A percentile compares a stretch with the other conserved stretches of the same genome.
phyloP scores from a whole-genome alignment of 2,329 filamentous ascomycete genomes.

The Ophiostoma angusticollis region DNA sequence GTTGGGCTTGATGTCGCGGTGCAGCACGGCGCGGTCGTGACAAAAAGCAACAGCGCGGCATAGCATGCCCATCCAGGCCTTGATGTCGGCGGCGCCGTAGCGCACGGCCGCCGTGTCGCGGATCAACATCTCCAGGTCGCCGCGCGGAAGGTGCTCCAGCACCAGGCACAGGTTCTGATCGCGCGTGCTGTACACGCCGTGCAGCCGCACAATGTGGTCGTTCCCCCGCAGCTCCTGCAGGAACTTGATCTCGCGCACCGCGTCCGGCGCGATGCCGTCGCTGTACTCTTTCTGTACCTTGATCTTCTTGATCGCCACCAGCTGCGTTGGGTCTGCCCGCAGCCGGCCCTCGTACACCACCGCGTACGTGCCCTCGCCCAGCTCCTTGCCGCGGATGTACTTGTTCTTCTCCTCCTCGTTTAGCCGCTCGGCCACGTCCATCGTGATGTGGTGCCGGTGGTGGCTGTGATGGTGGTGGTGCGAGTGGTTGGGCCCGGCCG shows the following conservation, averaged over 20 bases:
- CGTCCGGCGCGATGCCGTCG: slow-evolving; percentile 87
- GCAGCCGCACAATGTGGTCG: slow-evolving; percentile 86
- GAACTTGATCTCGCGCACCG: slow-evolving; percentile 89
- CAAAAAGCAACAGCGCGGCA: slow-evolving; percentile 88
- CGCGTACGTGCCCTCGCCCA: slow-evolving; percentile 95
- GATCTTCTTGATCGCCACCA: slow-evolving; percentile 90
- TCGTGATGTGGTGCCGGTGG: slow-evolving; percentile 19
- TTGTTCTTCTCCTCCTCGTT: slow-evolving; percentile 74
- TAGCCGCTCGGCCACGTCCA: slow-evolving; percentile 64
- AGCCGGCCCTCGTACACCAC: slow-evolving; percentile 86
- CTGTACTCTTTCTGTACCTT: slow-evolving; percentile 75
- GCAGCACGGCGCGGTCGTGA: slow-evolving; percentile 84
- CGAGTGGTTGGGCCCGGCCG: too few species aligned
- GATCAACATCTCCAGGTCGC: slow-evolving; percentile 89
- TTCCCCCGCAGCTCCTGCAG: slow-evolving; percentile 89
- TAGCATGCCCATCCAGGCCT: slow-evolving; percentile 99
- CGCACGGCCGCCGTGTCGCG: slow-evolving; percentile 65
- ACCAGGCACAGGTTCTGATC: slow-evolving; percentile 95
- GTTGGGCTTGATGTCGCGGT: slow-evolving; percentile 98
- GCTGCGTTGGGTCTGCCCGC: slow-evolving; percentile 53
- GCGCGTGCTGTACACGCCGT: slow-evolving; percentile 89
- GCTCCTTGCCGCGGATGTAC: slow-evolving; percentile 67
- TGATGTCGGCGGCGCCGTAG: slow-evolving; percentile 83
- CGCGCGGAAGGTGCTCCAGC: slow-evolving; percentile 83
- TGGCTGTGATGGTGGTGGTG: slow-evolving; percentile 16